Base-by-base conservation (phyloP, 2,329 filamentous ascomycete species). In the Capronia epimyces region DNA sequence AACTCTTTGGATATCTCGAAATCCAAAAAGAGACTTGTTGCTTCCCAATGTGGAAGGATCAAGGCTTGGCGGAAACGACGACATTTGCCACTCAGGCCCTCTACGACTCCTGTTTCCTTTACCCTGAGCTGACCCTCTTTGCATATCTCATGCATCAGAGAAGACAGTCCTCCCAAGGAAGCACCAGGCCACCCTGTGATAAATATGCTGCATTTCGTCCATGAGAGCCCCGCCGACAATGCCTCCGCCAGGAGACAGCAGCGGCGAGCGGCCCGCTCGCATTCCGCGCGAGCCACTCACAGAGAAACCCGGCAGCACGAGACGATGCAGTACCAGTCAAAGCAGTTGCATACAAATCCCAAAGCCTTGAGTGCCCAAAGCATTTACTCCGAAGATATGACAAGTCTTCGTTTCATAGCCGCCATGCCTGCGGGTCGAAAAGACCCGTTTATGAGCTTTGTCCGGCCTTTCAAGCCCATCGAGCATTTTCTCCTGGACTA, bases 391-490 rank as follows among this genome's bases (percentile, higher is more conserved):
- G 7, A 39, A 7, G 13, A 18, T 39, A 21, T 39, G 36, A 3
- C 7, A 39, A 21, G 12, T 39, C 36, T 21, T 16, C 36, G 7
- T 27, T 27, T 27, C 8, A 16, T 39, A 20, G 15, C 4, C 36
- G 36, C 36, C 9, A 5, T 27, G 10, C 25, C 25, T 27, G 25
- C 25, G 5, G 40, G 40, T 3, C 40, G 22, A 2, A 22, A 12
- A 21, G 40, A 43, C 40, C 40, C 22, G 6, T 43, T 43, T 25
- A 43, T 12, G 40, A 43, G 40, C 40, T 43, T 43, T 25, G 40
- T 25, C 10, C 18, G 40, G 20, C 18, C 40, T 21, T 43, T 43
- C 22, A 24, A 22, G 22, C 40, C 40, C 22, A 24, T 43, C 22
- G 40, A 43, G 22, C 40, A 27, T 25, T 25, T 43, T 12, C 40